A percentile compares a stretch with the other conserved stretches of the same genome.
These are phyloP conservation scores for Papiliotrema nemorosa DNA, from an alignment of 1,284 basidiomycete genomes.

Conservation along the genomic window DNA sequence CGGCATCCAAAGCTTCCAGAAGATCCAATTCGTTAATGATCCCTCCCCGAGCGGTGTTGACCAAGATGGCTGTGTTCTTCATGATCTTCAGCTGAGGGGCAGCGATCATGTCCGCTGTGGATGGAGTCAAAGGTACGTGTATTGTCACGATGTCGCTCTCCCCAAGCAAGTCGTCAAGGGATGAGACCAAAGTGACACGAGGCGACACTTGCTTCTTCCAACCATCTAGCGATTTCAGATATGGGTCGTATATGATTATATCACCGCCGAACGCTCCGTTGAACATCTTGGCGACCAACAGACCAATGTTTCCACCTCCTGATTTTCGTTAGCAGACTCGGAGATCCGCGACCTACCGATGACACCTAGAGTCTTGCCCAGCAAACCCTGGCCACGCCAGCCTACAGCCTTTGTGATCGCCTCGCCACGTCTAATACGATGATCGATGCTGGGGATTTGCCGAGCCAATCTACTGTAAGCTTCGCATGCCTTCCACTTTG, in stretches of 20 bases:
- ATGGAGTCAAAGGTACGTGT: conserved; percentile 19
- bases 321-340: neutral
- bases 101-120: conserved; percentile 18
- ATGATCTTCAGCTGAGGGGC: conserved; percentile 13
- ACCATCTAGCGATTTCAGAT: conserved; percentile 1
- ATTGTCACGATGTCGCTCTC: conserved; percentile 20
- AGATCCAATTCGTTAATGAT: conserved; percentile 28
- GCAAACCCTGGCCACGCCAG: conserved; percentile 2
- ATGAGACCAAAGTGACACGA: neutral
- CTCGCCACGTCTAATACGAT: conserved; percentile 6
- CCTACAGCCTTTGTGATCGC: conserved; percentile 8
- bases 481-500: neutral
- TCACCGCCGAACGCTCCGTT: conserved; percentile 17
- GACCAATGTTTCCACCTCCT: conserved; percentile 20
- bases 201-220: neutral
- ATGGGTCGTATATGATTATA: conserved; percentile 22
- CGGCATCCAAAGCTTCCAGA: conserved; percentile 15
- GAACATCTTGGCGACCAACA: conserved; percentile 14
- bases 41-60: conserved; percentile 32
- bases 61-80: conserved; percentile 20
- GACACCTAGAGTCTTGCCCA: conserved; percentile 9
- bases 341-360: neutral
- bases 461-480: conserved; percentile 1
- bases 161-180: conserved; percentile 16
- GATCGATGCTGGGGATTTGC: conserved; percentile 7